Percentiles rank a stretch among this genome's conserved stretches.
These are phyloP conservation scores for Pelargonium nanum DNA, from an alignment of 345 rosid species.

Conservation along the genomic window DNA sequence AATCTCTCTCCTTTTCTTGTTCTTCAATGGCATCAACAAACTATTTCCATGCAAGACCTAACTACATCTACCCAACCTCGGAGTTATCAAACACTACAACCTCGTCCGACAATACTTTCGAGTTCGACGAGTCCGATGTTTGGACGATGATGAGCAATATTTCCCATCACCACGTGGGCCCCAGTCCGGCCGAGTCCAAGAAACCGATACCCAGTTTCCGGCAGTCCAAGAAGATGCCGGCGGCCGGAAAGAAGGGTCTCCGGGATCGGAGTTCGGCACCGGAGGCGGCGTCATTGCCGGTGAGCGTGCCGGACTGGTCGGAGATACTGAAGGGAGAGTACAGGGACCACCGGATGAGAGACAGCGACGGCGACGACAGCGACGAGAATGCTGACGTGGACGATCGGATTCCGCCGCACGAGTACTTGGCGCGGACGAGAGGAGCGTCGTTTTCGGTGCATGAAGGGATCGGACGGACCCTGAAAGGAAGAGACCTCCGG, in stretches of 20 bases:
- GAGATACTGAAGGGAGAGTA: conserved; percentile 46
- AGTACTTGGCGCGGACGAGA: conserved; percentile 43
- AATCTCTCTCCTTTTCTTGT: neutral
- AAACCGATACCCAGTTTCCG: conserved; percentile 25
- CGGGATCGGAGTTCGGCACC: conserved; percentile 1
- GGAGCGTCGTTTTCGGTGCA: conserved; percentile 46
- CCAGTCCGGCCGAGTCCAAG: conserved; percentile 16
- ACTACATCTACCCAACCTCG: conserved; percentile 29
- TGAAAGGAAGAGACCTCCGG: conserved; percentile 53
- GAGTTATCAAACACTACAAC: conserved; percentile 9
- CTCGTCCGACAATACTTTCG: conserved; percentile 21
- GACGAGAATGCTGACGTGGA: conserved; percentile 9
- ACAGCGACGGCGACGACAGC: conserved; percentile 19
- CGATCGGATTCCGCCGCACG: conserved; percentile 44
- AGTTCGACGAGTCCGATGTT: conserved; percentile 55
- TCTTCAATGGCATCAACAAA: conserved; percentile 53
- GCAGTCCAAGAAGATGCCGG: conserved; percentile 21
- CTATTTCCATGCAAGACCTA: conserved; percentile 27
- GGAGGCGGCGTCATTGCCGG: conserved; percentile 49
- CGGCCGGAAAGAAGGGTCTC: conserved; percentile 16
- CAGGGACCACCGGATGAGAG: conserved; percentile 19
- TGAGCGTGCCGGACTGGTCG: conserved; percentile 78
- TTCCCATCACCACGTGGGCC: neutral
- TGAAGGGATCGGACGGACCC: conserved; percentile 45
- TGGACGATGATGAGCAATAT: conserved; percentile 18